These are phyloP conservation scores for Colletotrichum chrysophilum DNA, from an alignment of 2,329 filamentous ascomycete species.

Conservation along the genomic window DNA sequence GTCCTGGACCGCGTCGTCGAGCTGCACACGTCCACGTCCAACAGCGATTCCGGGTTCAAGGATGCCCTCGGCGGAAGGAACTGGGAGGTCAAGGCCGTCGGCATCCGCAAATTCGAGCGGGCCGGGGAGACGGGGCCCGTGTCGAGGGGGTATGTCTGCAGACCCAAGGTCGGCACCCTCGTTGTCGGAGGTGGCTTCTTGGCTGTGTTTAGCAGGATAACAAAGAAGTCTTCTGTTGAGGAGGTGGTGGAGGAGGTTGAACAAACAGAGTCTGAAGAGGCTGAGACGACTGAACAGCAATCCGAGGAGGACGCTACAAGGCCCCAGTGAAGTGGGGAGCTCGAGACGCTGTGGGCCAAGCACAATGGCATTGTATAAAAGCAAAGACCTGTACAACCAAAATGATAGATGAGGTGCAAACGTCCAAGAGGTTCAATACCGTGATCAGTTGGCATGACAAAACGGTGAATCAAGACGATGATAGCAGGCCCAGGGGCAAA, in stretches of 20 bases:
- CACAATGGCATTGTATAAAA: not conserved
- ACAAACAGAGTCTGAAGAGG: not conserved
- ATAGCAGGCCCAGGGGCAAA: not conserved
- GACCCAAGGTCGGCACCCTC: slow-evolving; percentile 45
- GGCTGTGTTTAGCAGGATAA: slow-evolving; percentile 32
- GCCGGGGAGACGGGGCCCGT: not conserved
- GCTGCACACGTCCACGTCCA: slow-evolving; percentile 46
- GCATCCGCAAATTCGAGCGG: slow-evolving; percentile 27
- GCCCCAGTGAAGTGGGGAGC: not conserved
- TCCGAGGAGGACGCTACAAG: not conserved
- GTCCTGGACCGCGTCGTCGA: slow-evolving; percentile 65
- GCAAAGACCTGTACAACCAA: not conserved
- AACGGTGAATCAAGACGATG: not conserved
- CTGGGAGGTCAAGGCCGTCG: slow-evolving; percentile 66
- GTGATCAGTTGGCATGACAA: not conserved
- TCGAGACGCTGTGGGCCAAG: not conserved
- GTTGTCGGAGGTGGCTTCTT: slow-evolving; percentile 46
- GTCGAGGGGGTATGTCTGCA: slow-evolving; percentile 40
- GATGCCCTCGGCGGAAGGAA: slow-evolving; percentile 56
- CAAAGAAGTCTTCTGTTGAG: not conserved
- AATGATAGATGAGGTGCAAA: not conserved
- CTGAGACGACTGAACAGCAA: not conserved
- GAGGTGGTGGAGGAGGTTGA: not conserved
- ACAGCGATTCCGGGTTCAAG: slow-evolving; percentile 47
- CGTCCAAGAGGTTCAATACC: not conserved